Base-by-base conservation (phyloP, 768 basidiomycete genomes). In the Sporobolomyces phaffii region DNA sequence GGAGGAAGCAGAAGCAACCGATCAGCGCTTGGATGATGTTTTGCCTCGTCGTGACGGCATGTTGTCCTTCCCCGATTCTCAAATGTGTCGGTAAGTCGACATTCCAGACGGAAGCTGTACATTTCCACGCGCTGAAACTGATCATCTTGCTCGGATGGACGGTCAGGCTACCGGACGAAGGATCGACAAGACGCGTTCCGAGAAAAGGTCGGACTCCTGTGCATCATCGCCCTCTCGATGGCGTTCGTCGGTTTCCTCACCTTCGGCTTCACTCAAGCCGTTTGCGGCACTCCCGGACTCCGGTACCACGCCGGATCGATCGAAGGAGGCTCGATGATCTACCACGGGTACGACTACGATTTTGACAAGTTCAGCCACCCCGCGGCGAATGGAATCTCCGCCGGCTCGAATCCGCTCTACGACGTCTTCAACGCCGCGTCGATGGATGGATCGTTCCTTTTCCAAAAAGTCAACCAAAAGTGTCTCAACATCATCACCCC, bases 121-220 rank as follows among this genome's bases (percentile, higher is more conserved):
- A 7, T 24, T 11, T 6, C 10, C 31, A 10, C 20, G 40, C 20
- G 29, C 28, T 43, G 36, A 14, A 13, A 31, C 44, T 29, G 7
- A 40, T 34, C 43, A 4, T 45, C 41, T 43, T 14, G 60, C 47
- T n/a, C 33, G n/a, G 52, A 57, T 22, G 41, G 24, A 20, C 4
- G n/a, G 33, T 4, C 65, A 92, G 91, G 93, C 60, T 87, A 96
- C 71, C 83, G 84, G 60, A 93, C 87, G 33, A 88, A 90, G 0
- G 96, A 99, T 70, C 88, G 88, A 72, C 92, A 96, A 77, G 85
- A 91, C 53, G 96, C 96, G 47, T 99, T 93, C 93, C 83, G 96
- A 69, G 96, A 99, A 80, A 99, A 99, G 81, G 91, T 97, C 78
- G 96, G 94, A 11, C 83, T 99, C 29, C 81, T 99, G 53, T 80